These are phyloP conservation scores for Candida qinlingensis DNA, from an alignment of 805 yeast genomes.

Conservation along the genomic window DNA sequence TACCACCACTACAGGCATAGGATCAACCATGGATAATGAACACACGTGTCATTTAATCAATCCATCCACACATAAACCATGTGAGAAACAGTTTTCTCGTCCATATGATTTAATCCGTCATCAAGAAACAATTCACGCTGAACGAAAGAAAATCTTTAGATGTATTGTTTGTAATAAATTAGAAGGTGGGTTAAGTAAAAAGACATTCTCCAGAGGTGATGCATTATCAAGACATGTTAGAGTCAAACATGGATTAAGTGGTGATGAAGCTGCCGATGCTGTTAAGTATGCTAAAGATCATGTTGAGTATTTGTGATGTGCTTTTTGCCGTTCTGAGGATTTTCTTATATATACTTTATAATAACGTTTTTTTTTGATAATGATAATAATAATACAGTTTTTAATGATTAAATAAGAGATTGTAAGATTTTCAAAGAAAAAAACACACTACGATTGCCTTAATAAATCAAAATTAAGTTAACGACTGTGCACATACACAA, in stretches of 20 bases:
- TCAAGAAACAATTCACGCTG: constrained; percentile 93
- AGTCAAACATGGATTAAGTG: constrained; percentile 76
- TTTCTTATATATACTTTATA: too few relatives aligned
- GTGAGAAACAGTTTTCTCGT: constrained; percentile 80
- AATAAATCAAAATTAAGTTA: too few relatives aligned
- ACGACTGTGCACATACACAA: too few relatives aligned
- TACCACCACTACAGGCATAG: not conserved
- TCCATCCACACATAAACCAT: constrained; percentile 56
- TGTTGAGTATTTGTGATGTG: constrained; percentile 45
- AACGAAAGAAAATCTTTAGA: constrained; percentile 76
- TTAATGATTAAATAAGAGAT: too few relatives aligned
- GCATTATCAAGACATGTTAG: constrained; percentile 91
- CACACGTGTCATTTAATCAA: constrained; percentile 55
- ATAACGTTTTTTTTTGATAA: not conserved
- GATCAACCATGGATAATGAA: not conserved
- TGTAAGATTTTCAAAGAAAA: too few relatives aligned
- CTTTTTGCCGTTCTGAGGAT: not conserved
- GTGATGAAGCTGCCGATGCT: constrained; percentile 62
- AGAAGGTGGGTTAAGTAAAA: constrained; percentile 37
- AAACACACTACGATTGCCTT: too few relatives aligned
- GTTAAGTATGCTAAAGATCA: constrained; percentile 73
- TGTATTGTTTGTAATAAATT: constrained; percentile 72
- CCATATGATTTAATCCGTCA: constrained; percentile 94
- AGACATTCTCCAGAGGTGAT: constrained; percentile 90
- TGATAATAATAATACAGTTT: not conserved